A percentile compares a stretch with the other conserved stretches of the same genome.
phyloP scores from a whole-genome alignment of 768 basidiomycete genomes.

The Psilocybe tampanensis region DNA sequence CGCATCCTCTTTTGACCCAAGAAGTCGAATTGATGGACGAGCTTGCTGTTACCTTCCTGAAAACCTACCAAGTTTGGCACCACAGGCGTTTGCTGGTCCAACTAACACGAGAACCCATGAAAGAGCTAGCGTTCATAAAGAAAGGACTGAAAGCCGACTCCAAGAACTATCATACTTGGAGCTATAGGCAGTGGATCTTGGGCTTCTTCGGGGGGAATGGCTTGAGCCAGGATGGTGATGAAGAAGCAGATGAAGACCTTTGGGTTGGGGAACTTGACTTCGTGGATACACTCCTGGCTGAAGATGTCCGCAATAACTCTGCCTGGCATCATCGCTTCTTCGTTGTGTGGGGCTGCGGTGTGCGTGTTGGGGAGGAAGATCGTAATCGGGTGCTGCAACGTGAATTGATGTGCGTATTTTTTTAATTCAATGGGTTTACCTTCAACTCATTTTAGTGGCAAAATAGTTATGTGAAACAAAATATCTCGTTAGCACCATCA shows the following conservation, averaged over 20 bases:
- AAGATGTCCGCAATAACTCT: constrained; percentile 93
- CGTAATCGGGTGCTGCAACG: constrained; percentile 58
- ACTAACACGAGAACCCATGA: constrained; percentile 48
- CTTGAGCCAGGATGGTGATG: constrained; percentile 11
- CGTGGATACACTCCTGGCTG: constrained; percentile 64
- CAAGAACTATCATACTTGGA: constrained; percentile 99
- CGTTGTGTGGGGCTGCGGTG: constrained; percentile 72
- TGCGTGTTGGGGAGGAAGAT: constrained; percentile 63
- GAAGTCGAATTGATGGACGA: constrained; percentile 89
- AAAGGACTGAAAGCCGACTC: constrained; percentile 71
- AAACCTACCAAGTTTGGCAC: constrained; percentile 99
- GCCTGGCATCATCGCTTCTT: constrained; percentile 98
- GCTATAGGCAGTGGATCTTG: constrained; percentile 93
- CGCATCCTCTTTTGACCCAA: constrained; percentile 46
- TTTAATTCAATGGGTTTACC: neutral
- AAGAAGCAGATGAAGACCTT: constrained; percentile 36
- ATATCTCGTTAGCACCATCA: constrained; percentile 85
- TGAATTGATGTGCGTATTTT: constrained; percentile 70
- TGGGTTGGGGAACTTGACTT: constrained; percentile 81
- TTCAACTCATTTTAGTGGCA: neutral
- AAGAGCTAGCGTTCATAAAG: constrained; percentile 84
- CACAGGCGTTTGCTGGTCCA: constrained; percentile 79
- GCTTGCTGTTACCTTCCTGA: constrained; percentile 80
- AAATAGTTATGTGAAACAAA: constrained; percentile 76
- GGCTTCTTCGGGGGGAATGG: constrained; percentile 58